Percentiles rank a stretch among this genome's conserved stretches.
These are phyloP conservation scores for Zygotorulaspora danielsina DNA, from an alignment of 805 yeast genomes.

Conservation along the genomic window DNA sequence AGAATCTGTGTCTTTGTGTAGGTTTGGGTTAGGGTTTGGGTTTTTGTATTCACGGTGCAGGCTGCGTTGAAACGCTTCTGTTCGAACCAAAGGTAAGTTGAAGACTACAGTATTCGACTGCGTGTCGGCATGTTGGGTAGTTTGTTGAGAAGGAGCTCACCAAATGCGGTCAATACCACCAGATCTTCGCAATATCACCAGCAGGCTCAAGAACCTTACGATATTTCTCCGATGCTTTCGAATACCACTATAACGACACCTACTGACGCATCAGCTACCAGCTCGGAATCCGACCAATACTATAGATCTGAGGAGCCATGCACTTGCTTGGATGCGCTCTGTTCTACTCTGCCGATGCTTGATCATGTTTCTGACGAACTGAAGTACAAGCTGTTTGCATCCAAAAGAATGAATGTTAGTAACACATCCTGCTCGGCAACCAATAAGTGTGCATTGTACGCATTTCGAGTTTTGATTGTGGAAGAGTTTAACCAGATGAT, in stretches of 20 bases:
- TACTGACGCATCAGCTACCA: background rate
- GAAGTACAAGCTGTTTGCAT: slow-evolving; percentile 28
- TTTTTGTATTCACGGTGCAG: background rate
- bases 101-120: background rate
- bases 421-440: slow-evolving; percentile 5
- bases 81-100: background rate
- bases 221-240: slow-evolving; percentile 5
- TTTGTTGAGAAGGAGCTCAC: slow-evolving; percentile 11
- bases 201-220: background rate
- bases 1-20: no score
- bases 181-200: slow-evolving; percentile 1
- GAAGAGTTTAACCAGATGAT: slow-evolving; percentile 39
- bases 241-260: slow-evolving; percentile 6
- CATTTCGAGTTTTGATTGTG: slow-evolving; percentile 35
- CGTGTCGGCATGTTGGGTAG: slow-evolving; percentile 11
- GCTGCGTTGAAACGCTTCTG: background rate
- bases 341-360: slow-evolving; percentile 14
- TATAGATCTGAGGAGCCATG: background rate
- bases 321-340: slow-evolving; percentile 1
- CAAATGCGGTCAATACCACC: slow-evolving; percentile 1
- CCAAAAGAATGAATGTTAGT: slow-evolving; percentile 19
- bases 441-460: slow-evolving; percentile 10
- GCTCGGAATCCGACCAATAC: background rate
- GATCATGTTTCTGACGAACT: slow-evolving; percentile 31
- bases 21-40: no score